Evolutionary conservation across 2,329 filamentous ascomycete species (phyloP), one percentile per base, ranked within the genome.

Genomic region (Falciphora oryzae): DNA sequence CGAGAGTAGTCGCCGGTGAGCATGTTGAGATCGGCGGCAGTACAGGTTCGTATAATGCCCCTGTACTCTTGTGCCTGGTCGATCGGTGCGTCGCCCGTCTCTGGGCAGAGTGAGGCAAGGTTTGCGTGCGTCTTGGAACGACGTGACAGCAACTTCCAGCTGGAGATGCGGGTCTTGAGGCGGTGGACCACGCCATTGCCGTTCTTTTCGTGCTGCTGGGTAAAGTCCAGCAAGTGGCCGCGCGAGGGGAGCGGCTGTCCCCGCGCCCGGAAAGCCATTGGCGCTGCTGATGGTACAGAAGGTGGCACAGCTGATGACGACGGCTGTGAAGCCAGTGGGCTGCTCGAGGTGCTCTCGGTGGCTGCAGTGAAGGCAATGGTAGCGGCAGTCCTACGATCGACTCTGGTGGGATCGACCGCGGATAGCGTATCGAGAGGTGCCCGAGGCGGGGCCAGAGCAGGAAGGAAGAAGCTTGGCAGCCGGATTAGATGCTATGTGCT

Each of bases 51-150:
- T 25, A 22, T 5, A n/a, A 62, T n/a, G 38, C 25, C 38, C n/a
- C 44, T 32, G 14, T 56, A 27, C 35, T 62, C 44, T 10, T n/a
- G 25, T 14, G 35, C 25, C 25, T 56, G 38, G 38, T 31, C 27
- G 29, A 4, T 11, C 1, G 38, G 35, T 5, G 27, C 27, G 5
- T 25, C 35, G 3, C n/a, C 38, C 16, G 27, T 50, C 25, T 53
- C 25, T 29, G 25, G 28, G 27, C 25, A 58, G 11, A 62, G 25
- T 14, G 61, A 3, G 29, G 14, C 53, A 25, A 63, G 44, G n/a
- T 57, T 63, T 16, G 61, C 22, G 25, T 57, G 56, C 22, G 61
- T 63, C 50, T 63, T 63, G 28, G 61, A 57, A 16, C 29, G 61
- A 5, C 31, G 50, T 16, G 61, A 35, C 4, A 35, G 27, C 13